A percentile compares a stretch with the other conserved stretches of the same genome.
phyloP scores from a whole-genome alignment of 1,139 yeast species.

The Kurtzmaniella quercitrusa region DNA sequence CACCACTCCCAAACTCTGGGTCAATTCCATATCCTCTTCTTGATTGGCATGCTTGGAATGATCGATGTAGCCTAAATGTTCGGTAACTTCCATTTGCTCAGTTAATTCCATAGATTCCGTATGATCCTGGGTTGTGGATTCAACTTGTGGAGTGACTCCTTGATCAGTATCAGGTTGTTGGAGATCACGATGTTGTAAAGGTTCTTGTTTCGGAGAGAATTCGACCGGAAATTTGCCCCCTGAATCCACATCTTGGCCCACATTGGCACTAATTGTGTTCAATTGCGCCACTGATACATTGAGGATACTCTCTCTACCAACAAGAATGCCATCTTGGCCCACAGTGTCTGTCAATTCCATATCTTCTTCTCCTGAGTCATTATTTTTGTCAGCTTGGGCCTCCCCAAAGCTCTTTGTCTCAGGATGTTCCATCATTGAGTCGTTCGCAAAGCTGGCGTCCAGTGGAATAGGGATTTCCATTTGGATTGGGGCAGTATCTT shows the following conservation, averaged over 20 bases:
- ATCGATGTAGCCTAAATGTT: slow-evolving; percentile 6
- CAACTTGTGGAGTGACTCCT: background rate
- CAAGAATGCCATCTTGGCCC: background rate
- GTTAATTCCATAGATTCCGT: slow-evolving; percentile 8
- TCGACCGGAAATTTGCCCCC: too few species aligned
- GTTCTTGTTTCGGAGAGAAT: too few species aligned
- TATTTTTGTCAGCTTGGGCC: slow-evolving; percentile 5
- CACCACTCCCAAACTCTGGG: slow-evolving; percentile 10
- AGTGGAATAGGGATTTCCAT: slow-evolving; percentile 6
- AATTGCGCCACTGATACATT: background rate
- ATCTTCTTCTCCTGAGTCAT: slow-evolving; percentile 17
- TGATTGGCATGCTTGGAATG: background rate
- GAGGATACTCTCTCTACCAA: background rate
- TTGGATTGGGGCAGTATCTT: slow-evolving; percentile 6
- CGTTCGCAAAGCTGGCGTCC: background rate
- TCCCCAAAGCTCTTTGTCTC: slow-evolving; percentile 2
- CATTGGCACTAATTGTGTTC: background rate
- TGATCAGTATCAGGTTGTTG: too few species aligned
- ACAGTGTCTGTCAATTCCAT: slow-evolving; percentile 17
- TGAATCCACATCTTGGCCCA: too few species aligned
- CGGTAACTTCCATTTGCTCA: slow-evolving; percentile 13
- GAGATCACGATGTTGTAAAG: too few species aligned
- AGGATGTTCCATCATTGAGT: slow-evolving; percentile 11
- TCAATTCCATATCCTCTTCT: slow-evolving; percentile 12
- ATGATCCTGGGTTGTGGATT: background rate